These are phyloP conservation scores for Pleurotus tuber-regium DNA, from an alignment of 768 basidiomycete genomes.

Conservation along the genomic window DNA sequence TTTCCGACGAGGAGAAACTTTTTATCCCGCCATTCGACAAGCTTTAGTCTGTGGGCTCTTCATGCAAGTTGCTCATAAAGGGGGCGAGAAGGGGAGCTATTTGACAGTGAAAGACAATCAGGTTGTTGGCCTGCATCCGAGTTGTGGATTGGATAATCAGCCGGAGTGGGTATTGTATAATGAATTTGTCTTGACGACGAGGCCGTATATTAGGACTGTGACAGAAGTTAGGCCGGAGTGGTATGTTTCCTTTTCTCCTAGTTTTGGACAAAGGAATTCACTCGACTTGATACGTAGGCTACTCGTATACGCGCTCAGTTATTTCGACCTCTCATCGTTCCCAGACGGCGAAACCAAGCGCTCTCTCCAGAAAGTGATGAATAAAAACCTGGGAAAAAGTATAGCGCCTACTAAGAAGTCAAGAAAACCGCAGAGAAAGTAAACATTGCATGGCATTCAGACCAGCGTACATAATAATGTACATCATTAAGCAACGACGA, in stretches of 20 bases:
- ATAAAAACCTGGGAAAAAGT: too few relatives aligned
- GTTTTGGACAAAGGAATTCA: neutral
- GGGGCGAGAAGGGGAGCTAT: slow-evolving; percentile 85
- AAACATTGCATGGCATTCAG: too few relatives aligned
- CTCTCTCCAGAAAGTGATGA: slow-evolving; percentile 49
- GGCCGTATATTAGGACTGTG: slow-evolving; percentile 86
- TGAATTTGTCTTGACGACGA: slow-evolving; percentile 89
- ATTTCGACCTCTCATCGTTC: slow-evolving; percentile 70
- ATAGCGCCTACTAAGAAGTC: too few relatives aligned
- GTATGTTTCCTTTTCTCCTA: slow-evolving; percentile 36
- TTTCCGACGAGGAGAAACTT: slow-evolving; percentile 65
- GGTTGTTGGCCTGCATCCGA: slow-evolving; percentile 81
- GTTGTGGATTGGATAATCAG: slow-evolving; percentile 79
- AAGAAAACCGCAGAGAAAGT: too few relatives aligned
- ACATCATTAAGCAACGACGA: too few relatives aligned
- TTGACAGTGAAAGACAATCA: slow-evolving; percentile 94
- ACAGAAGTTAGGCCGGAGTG: slow-evolving; percentile 85
- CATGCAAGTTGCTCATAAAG: slow-evolving; percentile 96
- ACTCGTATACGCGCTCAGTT: slow-evolving; percentile 56
- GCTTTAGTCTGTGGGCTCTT: slow-evolving; percentile 91
- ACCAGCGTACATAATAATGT: too few relatives aligned
- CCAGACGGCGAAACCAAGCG: slow-evolving; percentile 70
- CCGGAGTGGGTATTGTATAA: slow-evolving; percentile 93
- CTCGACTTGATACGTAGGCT: slow-evolving; percentile 39
- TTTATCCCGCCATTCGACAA: slow-evolving; percentile 68